Evolutionary conservation across 2,329 filamentous ascomycete genomes (phyloP).

Genomic region (Sarocladium oryzae): DNA sequence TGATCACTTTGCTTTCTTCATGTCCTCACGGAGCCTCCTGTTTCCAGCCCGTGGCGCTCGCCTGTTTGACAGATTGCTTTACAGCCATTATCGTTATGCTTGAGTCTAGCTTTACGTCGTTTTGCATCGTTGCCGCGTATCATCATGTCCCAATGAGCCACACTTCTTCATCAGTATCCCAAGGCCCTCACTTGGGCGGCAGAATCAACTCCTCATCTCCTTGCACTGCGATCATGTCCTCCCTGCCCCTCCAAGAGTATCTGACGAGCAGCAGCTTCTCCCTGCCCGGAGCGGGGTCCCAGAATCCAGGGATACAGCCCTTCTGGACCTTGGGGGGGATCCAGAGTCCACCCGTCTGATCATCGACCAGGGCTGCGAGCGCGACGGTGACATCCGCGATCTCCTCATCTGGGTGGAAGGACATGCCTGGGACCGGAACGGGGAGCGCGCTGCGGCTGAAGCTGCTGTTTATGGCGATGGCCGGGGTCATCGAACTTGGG

Average conservation of each 20-base stretch:
- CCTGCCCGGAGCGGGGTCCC: conserved; percentile 39
- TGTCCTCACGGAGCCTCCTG: no score
- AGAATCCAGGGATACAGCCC: conserved; percentile 41
- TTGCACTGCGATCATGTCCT: conserved; percentile 16
- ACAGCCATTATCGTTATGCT: no score
- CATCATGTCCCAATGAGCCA: neutral
- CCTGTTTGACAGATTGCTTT: no score
- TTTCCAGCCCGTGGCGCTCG: no score
- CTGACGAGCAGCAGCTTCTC: conserved; percentile 40
- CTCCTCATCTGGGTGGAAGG: conserved; percentile 23
- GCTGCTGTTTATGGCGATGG: conserved; percentile 19
- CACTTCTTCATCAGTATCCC: no score
- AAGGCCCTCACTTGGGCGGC: conserved; percentile 11
- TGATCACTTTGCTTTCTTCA: no score
- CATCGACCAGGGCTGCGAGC: conserved; percentile 25
- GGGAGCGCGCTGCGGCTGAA: neutral
- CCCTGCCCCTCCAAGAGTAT: conserved; percentile 35
- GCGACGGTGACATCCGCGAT: conserved; percentile 42
- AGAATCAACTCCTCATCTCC: conserved; percentile 18
- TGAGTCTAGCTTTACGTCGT: no score
- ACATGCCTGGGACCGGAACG: neutral
- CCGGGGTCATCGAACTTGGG: conserved; percentile 13
- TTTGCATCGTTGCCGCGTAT: neutral
- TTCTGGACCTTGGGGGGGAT: conserved; percentile 37
- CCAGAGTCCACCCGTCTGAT: conserved; percentile 26